A percentile compares a stretch with the other conserved stretches of the same genome.
Evolutionary conservation across 139 green algal species (phyloP).

Genomic region (Haematococcus lacustris): DNA sequence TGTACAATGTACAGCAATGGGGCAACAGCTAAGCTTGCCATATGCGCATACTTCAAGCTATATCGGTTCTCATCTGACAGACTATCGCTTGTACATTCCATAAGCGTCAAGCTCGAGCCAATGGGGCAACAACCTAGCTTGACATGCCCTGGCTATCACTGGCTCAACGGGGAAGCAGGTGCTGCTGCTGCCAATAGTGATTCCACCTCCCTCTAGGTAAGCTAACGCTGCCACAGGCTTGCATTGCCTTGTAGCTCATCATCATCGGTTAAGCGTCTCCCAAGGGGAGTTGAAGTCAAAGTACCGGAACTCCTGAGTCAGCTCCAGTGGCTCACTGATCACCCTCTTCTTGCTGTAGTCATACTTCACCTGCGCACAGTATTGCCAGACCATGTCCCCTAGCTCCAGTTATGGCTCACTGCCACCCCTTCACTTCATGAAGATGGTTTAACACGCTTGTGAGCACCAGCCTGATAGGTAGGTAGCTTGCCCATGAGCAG

Average conservation of each 20-base stretch:
- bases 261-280: slow-evolving; percentile 49
- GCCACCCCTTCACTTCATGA: too few relatives aligned
- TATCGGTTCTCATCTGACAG: too few relatives aligned
- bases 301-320: slow-evolving; percentile 63
- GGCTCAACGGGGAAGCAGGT: background rate
- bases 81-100: background rate
- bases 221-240: background rate
- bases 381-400: too few relatives aligned
- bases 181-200: background rate
- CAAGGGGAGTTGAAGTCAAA: slow-evolving; percentile 79
- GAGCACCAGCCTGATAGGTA: too few relatives aligned
- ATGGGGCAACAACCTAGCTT: background rate
- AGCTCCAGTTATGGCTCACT: too few relatives aligned
- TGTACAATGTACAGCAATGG: too few relatives aligned
- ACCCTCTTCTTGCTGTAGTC: slow-evolving; percentile 61
- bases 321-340: slow-evolving; percentile 53
- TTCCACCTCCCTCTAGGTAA: background rate
- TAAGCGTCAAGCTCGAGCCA: background rate
- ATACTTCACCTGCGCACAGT: slow-evolving; percentile 51
- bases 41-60: too few relatives aligned
- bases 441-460: too few relatives aligned
- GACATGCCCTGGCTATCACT: background rate
- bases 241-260: background rate
- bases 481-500: too few relatives aligned
- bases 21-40: too few relatives aligned